phyloP scores from a whole-genome alignment of 2,329 filamentous ascomycete species.

The Cyclaneusma minus region DNA sequence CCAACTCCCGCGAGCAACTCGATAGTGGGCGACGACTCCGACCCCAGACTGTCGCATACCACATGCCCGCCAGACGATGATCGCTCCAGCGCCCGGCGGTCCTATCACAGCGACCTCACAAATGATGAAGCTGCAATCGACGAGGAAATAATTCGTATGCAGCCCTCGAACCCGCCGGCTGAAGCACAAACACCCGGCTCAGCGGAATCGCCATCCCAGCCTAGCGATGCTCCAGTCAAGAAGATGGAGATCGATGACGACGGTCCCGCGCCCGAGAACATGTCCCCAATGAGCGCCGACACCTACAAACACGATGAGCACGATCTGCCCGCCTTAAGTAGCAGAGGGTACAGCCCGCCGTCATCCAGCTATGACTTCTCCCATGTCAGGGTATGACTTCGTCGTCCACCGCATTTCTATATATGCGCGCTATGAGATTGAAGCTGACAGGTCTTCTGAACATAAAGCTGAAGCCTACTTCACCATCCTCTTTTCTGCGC shows the following conservation, averaged over 20 bases:
- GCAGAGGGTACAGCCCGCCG: constrained; percentile 21
- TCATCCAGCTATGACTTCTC: constrained; percentile 38
- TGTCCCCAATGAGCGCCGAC: constrained; percentile 21
- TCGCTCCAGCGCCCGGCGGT: constrained; percentile 17
- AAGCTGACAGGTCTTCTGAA: neutral
- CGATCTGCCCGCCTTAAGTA: constrained; percentile 15
- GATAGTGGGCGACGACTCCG: constrained; percentile 6
- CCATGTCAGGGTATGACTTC: constrained; percentile 32
- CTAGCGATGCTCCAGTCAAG: constrained; percentile 21
- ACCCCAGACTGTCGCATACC: constrained; percentile 15
- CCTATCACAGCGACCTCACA: constrained; percentile 16
- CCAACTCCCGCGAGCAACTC: constrained; percentile 18
- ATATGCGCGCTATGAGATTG: neutral
- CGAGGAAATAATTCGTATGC: constrained; percentile 14
- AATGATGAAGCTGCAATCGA: constrained; percentile 14
- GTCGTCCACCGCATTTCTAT: constrained; percentile 1
- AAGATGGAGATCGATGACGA: constrained; percentile 25
- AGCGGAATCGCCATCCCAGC: constrained; percentile 20
- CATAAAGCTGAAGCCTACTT: constrained; percentile 40
- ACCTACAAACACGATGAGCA: constrained; percentile 21
- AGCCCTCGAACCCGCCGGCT: constrained; percentile 13
- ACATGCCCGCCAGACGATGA: constrained; percentile 28
- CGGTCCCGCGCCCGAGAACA: constrained; percentile 13
- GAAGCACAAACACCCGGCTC: constrained; percentile 11
- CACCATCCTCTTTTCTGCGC: constrained; percentile 75